phyloP scores from a whole-genome alignment of 176 grass and related monocot genomes.

The Phoenix dactylifera region DNA sequence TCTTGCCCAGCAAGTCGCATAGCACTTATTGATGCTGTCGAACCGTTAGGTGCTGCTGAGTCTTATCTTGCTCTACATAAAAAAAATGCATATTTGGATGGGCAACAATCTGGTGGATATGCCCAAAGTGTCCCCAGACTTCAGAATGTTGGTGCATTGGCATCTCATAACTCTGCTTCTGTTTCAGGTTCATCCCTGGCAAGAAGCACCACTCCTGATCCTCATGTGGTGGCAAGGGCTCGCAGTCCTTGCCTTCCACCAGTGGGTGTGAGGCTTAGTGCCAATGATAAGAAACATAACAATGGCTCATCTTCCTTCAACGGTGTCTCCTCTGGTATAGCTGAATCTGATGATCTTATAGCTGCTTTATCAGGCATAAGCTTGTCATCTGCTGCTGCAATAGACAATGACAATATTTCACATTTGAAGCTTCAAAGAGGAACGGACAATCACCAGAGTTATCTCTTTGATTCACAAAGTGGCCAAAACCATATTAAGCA shows the following conservation, averaged over 20 bases:
- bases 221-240: constrained; percentile 3
- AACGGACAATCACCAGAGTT: constrained; percentile 3
- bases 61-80: neutral
- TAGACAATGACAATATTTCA: neutral
- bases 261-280: neutral
- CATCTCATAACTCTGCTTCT: constrained; percentile 4
- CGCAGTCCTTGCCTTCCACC: constrained; percentile 13
- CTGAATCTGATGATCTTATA: constrained; percentile 14
- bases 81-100: constrained; percentile 5
- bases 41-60: neutral
- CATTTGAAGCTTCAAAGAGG: constrained; percentile 1
- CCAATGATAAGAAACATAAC: neutral
- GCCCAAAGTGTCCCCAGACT: neutral
- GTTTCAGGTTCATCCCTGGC: constrained; percentile 9
- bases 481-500: neutral
- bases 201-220: constrained; percentile 11
- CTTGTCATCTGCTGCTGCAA: neutral
- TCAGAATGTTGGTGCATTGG: constrained; percentile 3
- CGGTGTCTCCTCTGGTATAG: neutral
- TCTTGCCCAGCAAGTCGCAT: constrained; percentile 7
- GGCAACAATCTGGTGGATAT: neutral
- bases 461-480: constrained; percentile 14
- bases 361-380: constrained; percentile 9
- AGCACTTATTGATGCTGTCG: constrained; percentile 1
- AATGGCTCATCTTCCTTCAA: constrained; percentile 4